Conservation (phyloP, 441 rosid genomes). For the Capsella rubella region DNA sequence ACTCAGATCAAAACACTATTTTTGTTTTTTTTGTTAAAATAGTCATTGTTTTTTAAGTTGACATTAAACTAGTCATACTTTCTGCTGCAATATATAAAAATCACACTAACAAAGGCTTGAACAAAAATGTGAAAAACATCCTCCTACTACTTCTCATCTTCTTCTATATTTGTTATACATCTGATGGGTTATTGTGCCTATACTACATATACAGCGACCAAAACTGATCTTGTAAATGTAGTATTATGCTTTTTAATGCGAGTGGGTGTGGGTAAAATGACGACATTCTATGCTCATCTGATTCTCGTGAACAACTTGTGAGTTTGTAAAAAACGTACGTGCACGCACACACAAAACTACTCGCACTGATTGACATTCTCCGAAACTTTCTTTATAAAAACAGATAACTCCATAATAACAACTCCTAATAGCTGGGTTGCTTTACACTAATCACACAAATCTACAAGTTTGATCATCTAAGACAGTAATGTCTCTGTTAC, state of each 20-base stretch:
- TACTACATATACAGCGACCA: not conserved
- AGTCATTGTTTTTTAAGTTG: not conserved
- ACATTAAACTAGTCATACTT: not conserved
- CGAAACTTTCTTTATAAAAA: conserved; percentile 24
- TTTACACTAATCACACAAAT: not conserved
- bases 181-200: not conserved
- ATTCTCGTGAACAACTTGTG: conserved; percentile 30
- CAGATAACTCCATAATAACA: not conserved
- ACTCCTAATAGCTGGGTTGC: not conserved
- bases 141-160: not conserved
- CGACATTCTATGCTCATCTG: conserved; percentile 39
- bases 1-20: not conserved
- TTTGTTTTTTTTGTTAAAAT: too few relatives aligned
- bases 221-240: not conserved
- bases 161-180: not conserved
- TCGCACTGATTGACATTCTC: conserved; percentile 17
- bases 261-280: conserved; percentile 11
- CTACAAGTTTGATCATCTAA: not conserved
- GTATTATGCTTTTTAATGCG: not conserved
- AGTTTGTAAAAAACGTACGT: conserved; percentile 39
- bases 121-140: not conserved
- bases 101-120: not conserved
- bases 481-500: conserved; percentile 39
- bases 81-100: not conserved
- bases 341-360: conserved; percentile 37